Evolutionary conservation across 1,284 basidiomycete genomes (phyloP), one percentile per base, ranked within the genome.

Genomic region (Cutaneotrichosporon sp.): DNA sequence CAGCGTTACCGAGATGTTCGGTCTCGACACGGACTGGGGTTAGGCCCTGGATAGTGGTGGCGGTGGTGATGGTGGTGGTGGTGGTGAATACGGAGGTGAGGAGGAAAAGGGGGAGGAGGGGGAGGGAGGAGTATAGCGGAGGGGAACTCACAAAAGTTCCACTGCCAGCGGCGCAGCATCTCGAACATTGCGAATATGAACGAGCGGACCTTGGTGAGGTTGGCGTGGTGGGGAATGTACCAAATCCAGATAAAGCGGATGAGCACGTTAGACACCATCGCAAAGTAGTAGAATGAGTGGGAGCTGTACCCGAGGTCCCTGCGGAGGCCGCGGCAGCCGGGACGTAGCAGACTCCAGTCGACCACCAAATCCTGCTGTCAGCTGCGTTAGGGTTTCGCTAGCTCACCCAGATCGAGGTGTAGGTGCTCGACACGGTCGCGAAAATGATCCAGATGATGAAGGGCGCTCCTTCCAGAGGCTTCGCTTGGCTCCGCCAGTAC

Each of bases 221-320:
- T 83, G 0, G 84, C 84, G 0, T 79, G 70, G 16, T 73, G 69
- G 5, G 90, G 88, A 50, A 94, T 84, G 73, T 94, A 95, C 64
- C 89, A 82, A 9, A 92, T 72, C 90, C 92, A 97, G 36, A 85
- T 82, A 77, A 92, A 96, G 40, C 93, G 86, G 65, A 93, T 81
- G 36, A 90, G 56, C 14, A 90, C 74, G 79, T 97, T 92, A 5
- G 86, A 81, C 10, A 80, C 72, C 72, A 84, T 83, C 5, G 82
- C 82, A 13, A 81, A 65, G 70, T 84, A 84, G 70, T 84, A 84
- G n/a, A 79, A 71, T 56, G 73, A 64, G 55, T 64, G 61, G 60
- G 85, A 84, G 10, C 84, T 80, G 74, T 92, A 95, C 0, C 90
- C 82, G 32, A 96, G 80, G 49, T 95, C 89, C 18, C 84, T 79